Conservation (phyloP, 371 early-diverging fungal species). For the Saksenaea oblongispora region DNA sequence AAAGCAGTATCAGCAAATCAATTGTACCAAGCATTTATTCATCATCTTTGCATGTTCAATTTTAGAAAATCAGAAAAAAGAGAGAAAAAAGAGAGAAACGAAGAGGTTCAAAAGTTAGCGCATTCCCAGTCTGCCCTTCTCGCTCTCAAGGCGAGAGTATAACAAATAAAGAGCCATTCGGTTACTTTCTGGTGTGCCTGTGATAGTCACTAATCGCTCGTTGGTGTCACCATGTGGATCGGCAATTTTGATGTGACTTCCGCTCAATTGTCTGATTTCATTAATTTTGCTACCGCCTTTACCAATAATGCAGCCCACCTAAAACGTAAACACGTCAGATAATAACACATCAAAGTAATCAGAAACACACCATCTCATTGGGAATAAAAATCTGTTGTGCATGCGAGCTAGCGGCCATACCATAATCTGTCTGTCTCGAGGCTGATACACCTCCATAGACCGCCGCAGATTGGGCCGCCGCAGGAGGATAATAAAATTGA, state of each 20-base stretch:
- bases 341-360: background rate
- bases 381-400: conserved; percentile 85
- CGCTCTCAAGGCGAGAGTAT: conserved; percentile 76
- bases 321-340: background rate
- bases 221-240: conserved; percentile 62
- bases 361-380: conserved; percentile 66
- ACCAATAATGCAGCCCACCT: conserved; percentile 85
- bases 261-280: conserved; percentile 76
- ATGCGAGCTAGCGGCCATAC: conserved; percentile 40
- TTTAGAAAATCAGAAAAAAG: background rate
- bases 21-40: background rate
- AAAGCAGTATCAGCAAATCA: background rate
- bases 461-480: conserved; percentile 19
- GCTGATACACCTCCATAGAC: conserved; percentile 20
- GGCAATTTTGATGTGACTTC: conserved; percentile 79
- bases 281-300: conserved; percentile 86
- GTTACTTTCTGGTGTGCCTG: conserved; percentile 78
- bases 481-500: conserved; percentile 39
- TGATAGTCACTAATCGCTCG: conserved; percentile 80
- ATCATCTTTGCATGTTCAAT: no score
- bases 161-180: conserved; percentile 82
- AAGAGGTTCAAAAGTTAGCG: conserved; percentile 14
- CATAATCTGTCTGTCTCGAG: conserved; percentile 27
- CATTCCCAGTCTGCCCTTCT: conserved; percentile 58
- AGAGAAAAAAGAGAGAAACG: background rate